Conservation (phyloP, 2,329 filamentous ascomycete species). For the Sporothrix brasiliensis region DNA sequence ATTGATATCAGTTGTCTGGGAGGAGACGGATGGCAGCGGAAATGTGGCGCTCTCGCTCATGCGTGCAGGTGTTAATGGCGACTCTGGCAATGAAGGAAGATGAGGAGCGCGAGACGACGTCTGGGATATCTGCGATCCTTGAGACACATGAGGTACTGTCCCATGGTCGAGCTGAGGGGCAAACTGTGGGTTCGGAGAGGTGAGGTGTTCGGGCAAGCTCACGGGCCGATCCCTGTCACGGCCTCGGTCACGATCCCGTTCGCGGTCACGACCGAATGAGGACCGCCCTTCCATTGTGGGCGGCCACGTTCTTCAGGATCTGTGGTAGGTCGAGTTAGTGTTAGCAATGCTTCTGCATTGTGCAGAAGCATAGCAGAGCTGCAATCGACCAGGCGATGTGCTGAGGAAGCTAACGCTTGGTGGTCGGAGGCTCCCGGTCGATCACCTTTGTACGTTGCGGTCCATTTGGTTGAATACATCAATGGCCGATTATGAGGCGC, state of each 20-base stretch:
- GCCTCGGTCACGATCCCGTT: slow-evolving; percentile 28
- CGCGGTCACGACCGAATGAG: slow-evolving; percentile 38
- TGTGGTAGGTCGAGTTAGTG: not conserved
- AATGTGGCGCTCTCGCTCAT: slow-evolving; percentile 37
- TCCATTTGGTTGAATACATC: slow-evolving; percentile 24
- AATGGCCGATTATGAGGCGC: not conserved
- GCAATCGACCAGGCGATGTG: not conserved
- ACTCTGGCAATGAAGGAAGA: slow-evolving; percentile 40
- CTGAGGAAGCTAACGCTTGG: slow-evolving; percentile 12
- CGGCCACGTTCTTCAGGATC: slow-evolving; percentile 27
- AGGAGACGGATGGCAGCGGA: slow-evolving; percentile 38
- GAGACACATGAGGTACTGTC: slow-evolving; percentile 6
- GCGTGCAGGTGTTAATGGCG: slow-evolving; percentile 36
- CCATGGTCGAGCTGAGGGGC: slow-evolving; percentile 36
- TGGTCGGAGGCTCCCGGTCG: slow-evolving; percentile 22
- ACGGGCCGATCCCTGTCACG: slow-evolving; percentile 33
- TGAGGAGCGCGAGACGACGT: not conserved
- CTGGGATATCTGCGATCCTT: not conserved
- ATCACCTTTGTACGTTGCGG: slow-evolving; percentile 20
- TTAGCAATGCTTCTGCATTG: slow-evolving; percentile 22
- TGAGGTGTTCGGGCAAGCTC: slow-evolving; percentile 12
- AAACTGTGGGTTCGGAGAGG: slow-evolving; percentile 22
- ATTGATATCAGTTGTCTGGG: not conserved
- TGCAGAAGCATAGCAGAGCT: not conserved
- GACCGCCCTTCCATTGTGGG: slow-evolving; percentile 40